Evolutionary conservation across 2,329 filamentous ascomycete species (phyloP).

Genomic region (Aschersonia sp.): DNA sequence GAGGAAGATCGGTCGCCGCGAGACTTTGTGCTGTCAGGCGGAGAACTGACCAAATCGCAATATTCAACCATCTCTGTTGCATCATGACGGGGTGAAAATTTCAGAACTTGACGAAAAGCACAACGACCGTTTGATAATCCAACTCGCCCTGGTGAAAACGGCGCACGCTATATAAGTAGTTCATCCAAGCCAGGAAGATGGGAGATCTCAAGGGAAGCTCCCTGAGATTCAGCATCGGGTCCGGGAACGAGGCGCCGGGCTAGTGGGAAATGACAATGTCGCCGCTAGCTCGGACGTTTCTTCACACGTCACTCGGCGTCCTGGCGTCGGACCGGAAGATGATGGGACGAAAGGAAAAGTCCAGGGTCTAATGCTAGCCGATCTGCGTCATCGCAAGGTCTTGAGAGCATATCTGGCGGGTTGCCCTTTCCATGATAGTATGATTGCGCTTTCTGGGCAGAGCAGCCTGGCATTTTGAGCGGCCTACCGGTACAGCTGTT

Average conservation of each 20-base stretch:
- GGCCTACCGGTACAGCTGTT: no score
- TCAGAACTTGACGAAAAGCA: neutral
- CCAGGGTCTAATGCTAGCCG: no score
- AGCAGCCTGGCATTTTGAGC: no score
- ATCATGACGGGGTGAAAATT: neutral
- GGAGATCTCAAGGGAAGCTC: neutral
- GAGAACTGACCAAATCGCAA: neutral
- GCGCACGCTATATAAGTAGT: neutral
- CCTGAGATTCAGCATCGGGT: neutral
- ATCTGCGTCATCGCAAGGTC: no score
- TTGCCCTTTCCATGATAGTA: no score
- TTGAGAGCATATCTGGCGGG: no score
- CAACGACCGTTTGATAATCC: neutral
- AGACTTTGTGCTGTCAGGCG: neutral
- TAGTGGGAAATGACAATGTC: neutral
- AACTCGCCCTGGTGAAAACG: neutral
- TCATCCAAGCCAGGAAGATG: neutral
- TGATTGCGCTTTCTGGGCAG: no score
- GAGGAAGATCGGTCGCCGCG: neutral
- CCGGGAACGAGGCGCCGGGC: neutral
- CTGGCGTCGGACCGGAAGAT: no score
- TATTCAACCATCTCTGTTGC: neutral
- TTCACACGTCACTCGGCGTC: no score
- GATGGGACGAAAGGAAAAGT: no score
- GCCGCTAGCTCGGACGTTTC: neutral